Percentiles rank a stretch among this genome's conserved stretches.
phyloP scores from a whole-genome alignment of 2,329 filamentous ascomycete genomes.

The Plectosphaerella plurivora region DNA sequence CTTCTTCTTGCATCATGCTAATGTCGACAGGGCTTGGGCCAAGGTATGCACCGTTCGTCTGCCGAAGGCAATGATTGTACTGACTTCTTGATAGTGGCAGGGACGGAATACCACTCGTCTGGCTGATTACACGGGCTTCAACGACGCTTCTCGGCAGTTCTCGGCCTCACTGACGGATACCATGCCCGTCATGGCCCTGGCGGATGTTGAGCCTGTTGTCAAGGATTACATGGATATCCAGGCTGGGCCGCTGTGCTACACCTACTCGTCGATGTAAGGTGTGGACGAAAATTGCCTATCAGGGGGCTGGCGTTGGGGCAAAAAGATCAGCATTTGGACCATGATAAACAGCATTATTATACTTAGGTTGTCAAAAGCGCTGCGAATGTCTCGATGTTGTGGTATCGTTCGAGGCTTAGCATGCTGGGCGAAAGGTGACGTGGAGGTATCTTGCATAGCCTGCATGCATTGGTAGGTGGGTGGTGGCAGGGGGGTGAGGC shows the following conservation, averaged over 20 bases:
- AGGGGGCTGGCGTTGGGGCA: no score
- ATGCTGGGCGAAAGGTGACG: no score
- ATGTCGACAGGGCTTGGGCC: constrained; percentile 21
- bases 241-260: constrained; percentile 12
- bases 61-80: no score
- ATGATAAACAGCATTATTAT: no score
- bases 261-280: constrained; percentile 4
- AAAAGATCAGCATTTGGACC: no score
- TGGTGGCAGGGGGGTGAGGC: no score
- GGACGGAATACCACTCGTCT: constrained; percentile 12
- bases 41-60: constrained; percentile 1
- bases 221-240: constrained; percentile 14
- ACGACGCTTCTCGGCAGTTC: background rate
- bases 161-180: constrained; percentile 6
- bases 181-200: constrained; percentile 11
- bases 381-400: no score
- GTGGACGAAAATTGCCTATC: no score
- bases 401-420: no score
- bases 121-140: constrained; percentile 13
- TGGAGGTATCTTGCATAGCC: no score
- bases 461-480: no score
- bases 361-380: no score
- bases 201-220: constrained; percentile 8
- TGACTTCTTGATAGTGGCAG: constrained; percentile 9
- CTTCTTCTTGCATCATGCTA: constrained; percentile 22